Percentiles rank a stretch among this genome's conserved stretches.
phyloP scores from a whole-genome alignment of 2,329 filamentous ascomycete species.

The Fusarium sp. region DNA sequence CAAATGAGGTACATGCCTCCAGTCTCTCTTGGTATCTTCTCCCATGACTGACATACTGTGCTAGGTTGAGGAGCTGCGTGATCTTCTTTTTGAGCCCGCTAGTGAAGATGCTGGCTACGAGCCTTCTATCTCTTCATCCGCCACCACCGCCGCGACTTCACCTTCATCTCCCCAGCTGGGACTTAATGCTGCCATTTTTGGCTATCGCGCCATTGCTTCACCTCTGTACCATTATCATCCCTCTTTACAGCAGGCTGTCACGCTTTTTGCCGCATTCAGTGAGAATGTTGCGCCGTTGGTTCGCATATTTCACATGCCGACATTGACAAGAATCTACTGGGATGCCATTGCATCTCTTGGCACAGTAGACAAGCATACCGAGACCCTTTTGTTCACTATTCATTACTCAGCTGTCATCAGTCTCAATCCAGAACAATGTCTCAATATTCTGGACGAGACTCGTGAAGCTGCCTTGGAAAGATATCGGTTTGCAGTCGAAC shows the following conservation, averaged over 20 bases:
- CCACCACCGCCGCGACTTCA: not conserved
- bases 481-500: not conserved
- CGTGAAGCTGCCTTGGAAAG: not conserved
- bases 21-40: too few species aligned
- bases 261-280: not conserved
- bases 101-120: not conserved
- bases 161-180: not conserved
- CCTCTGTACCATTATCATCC: not conserved
- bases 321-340: not conserved
- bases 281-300: not conserved
- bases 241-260: not conserved
- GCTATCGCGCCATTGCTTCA: not conserved
- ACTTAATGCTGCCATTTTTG: not conserved
- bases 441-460: not conserved
- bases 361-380: not conserved
- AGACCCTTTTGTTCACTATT: not conserved
- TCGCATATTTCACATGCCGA: constrained; percentile 2
- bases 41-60: accelerated
- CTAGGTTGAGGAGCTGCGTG: not conserved
- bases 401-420: not conserved
- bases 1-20: not conserved
- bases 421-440: not conserved
- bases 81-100: not conserved
- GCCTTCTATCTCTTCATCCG: not conserved
- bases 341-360: not conserved